Conservation (phyloP, 2,329 filamentous ascomycete genomes). For the Xylaria multiplex region DNA sequence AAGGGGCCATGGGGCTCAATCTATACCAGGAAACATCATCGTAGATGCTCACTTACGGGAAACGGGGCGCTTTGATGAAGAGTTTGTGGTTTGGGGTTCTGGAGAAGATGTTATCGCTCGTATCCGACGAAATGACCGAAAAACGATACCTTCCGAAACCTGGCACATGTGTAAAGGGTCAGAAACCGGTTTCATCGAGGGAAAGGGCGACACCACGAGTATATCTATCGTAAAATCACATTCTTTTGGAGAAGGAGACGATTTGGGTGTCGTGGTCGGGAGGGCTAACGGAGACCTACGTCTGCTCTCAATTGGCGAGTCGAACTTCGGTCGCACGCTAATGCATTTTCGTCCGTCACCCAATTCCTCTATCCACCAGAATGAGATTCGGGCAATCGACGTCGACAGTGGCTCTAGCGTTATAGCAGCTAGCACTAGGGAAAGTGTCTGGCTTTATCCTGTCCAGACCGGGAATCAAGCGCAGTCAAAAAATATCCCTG, state of each 20-base stretch:
- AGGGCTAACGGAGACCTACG: conserved; percentile 62
- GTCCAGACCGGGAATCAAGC: conserved; percentile 37
- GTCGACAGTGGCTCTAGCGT: conserved; percentile 42
- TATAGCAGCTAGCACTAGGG: conserved; percentile 51
- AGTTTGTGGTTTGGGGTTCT: conserved; percentile 61
- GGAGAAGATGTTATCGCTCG: conserved; percentile 62
- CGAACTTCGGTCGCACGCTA: conserved; percentile 48
- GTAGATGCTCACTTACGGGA: conserved; percentile 57
- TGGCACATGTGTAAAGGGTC: conserved; percentile 56
- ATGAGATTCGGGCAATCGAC: conserved; percentile 52
- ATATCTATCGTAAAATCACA: conserved; percentile 55
- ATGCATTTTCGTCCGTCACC: conserved; percentile 38
- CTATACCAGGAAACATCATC: conserved; percentile 57
- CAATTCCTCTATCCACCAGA: conserved; percentile 36
- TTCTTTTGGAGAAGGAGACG: conserved; percentile 34
- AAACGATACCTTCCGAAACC: conserved; percentile 30
- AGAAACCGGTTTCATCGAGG: conserved; percentile 53
- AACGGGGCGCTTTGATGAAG: conserved; percentile 49
- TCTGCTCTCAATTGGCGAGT: conserved; percentile 54
- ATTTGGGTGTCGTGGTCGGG: conserved; percentile 56
- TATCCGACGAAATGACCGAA: conserved; percentile 48
- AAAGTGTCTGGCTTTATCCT: conserved; percentile 51
- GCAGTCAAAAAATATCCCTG: conserved; percentile 22
- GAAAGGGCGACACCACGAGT: conserved; percentile 61
- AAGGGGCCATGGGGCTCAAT: conserved; percentile 43